These are phyloP conservation scores for Cryptosporidium ubiquitum DNA, from an alignment of 169 alveolate species.

Conservation along the genomic window DNA sequence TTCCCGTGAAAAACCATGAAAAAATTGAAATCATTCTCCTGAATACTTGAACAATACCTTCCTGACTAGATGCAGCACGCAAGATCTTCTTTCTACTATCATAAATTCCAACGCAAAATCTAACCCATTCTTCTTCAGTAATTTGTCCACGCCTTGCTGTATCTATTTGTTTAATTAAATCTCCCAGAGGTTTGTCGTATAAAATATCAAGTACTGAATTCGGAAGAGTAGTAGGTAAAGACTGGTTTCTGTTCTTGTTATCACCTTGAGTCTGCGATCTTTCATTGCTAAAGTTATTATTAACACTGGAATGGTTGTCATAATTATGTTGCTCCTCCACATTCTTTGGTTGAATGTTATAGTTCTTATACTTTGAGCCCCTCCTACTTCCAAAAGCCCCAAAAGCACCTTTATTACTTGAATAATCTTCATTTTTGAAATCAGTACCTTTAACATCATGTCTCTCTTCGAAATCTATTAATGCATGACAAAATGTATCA, in stretches of 20 bases:
- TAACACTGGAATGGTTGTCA: background rate
- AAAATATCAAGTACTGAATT: conserved; percentile 63
- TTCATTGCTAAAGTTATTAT: conserved; percentile 5
- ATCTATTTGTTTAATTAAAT: conserved; percentile 60
- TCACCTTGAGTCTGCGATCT: conserved; percentile 1
- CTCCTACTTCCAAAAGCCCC: background rate
- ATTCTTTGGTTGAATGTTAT: background rate
- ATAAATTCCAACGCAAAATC: conserved; percentile 70
- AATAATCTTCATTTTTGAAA: background rate
- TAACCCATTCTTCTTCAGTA: conserved; percentile 71
- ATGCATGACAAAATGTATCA: conserved; percentile 69
- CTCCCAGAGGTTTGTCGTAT: conserved; percentile 70
- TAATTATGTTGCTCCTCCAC: background rate
- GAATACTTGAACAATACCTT: conserved; percentile 85
- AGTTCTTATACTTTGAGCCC: background rate
- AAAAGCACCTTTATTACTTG: background rate
- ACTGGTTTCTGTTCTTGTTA: conserved; percentile 4
- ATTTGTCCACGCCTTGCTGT: conserved; percentile 68
- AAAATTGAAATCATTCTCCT: conserved; percentile 83
- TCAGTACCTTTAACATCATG: conserved; percentile 23
- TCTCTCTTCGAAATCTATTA: conserved; percentile 65
- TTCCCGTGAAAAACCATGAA: conserved; percentile 82
- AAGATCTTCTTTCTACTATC: conserved; percentile 65
- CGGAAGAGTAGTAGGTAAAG: conserved; percentile 69
- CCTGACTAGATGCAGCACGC: conserved; percentile 79